Evolutionary conservation across 2,329 filamentous ascomycete species (phyloP).

Genomic region (Paracoccidioides brasiliensis): DNA sequence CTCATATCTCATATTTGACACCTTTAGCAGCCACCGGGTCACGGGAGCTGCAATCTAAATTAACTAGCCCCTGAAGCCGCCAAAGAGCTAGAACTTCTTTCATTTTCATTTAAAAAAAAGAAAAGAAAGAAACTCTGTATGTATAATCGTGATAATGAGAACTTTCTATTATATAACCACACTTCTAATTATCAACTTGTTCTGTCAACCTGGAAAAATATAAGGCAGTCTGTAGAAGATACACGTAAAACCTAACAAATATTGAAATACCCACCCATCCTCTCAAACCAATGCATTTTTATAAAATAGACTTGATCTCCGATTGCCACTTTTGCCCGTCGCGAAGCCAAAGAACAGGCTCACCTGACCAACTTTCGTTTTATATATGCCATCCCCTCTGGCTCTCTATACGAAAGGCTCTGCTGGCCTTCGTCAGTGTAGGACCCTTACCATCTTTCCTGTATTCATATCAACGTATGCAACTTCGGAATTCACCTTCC

Average conservation of each 20-base stretch:
- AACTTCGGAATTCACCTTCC: slow-evolving; percentile 12
- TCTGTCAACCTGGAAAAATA: slow-evolving; percentile 37
- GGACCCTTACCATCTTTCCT: slow-evolving; percentile 12
- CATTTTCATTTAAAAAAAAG: too few relatives aligned
- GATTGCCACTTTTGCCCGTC: slow-evolving; percentile 11
- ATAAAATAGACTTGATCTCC: slow-evolving; percentile 14
- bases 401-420: slow-evolving; percentile 13
- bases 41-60: too few relatives aligned
- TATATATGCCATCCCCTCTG: slow-evolving; percentile 16
- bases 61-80: too few relatives aligned
- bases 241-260: too few relatives aligned
- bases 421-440: slow-evolving; percentile 12
- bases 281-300: slow-evolving; percentile 12
- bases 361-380: slow-evolving; percentile 12
- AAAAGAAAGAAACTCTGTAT: too few relatives aligned
- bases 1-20: too few relatives aligned
- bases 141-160: slow-evolving; percentile 28
- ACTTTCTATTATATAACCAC: slow-evolving; percentile 46
- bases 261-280: too few relatives aligned
- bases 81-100: too few relatives aligned
- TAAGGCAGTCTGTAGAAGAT: too few relatives aligned
- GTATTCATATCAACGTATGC: slow-evolving; percentile 13
- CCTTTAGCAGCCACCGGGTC: too few relatives aligned
- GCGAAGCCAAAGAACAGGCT: slow-evolving; percentile 15
- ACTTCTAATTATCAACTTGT: slow-evolving; percentile 42